Base-by-base conservation (phyloP, 192 early-diverging fungal genomes). In the Dissophora globulifera region DNA sequence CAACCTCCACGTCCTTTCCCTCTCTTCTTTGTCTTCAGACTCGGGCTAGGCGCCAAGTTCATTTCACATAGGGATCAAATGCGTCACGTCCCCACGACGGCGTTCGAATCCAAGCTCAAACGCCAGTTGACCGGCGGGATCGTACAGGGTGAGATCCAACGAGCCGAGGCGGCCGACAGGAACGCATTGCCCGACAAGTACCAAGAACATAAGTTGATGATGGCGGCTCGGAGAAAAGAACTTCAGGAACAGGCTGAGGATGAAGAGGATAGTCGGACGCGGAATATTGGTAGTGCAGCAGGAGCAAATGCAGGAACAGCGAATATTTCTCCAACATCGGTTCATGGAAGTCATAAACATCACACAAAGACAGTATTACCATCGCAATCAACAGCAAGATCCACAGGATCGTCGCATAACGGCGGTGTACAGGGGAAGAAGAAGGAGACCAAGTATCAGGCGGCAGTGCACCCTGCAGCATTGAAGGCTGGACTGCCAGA, bases 21-120 rank as follows among this genome's bases (percentile, higher is more conserved):
- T 6, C 23, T 12, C 32, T 23, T 61, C 13, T n/a, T n/a, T n/a
- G n/a, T n/a, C 31, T 20, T 8, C 69, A 86, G 84, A 49, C 49
- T 86, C 22, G 84, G 84, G 15, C 61, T 86, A 13, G 84, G 84
- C 3, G 84, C 84, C 32, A 86, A 83, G 29, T 86, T 57, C 48
- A 69, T 86, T 17, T 86, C 84, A 3, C 84, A 86, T 40, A 71
- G 57, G 38, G 82, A 86, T 25, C 80, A 80, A 11, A 85, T 80
- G 68, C 64, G 79, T 8, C 84, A 86, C 25, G 59, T 66, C 13
- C 68, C 71, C 9, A 35, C 53, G 27, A 58, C 69, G 4, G 64
- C 80, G 3, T 78, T 80, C 27, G 80, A 83, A 31, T 67, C 72
- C 5, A 60, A 80, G 32, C 47, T 86, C 19, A 82, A 75, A 40